Evolutionary conservation across 2,329 filamentous ascomycete genomes (phyloP), one percentile per base, ranked within the genome.

Genomic region (Stagonosporopsis cucurbitacearum): DNA sequence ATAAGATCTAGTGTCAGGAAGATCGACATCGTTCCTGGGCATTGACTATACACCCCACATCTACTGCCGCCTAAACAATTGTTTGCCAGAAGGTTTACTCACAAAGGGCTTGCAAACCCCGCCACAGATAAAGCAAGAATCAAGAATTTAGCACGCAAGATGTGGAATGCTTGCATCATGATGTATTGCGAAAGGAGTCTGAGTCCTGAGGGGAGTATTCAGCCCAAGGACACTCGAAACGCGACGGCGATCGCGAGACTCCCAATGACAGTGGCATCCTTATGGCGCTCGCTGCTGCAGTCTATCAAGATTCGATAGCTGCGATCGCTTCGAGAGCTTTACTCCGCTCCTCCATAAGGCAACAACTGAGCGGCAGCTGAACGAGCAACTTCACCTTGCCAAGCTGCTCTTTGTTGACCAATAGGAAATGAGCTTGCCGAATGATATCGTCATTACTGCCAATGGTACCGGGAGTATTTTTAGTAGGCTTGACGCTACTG

Each of bases 231-330:
- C 12, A n/a, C 32, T 43, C 3, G 28, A 50, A 37, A 35, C 37
- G 30, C 23, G 11, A 37, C 22, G 19, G 3, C 23, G 39, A 37
- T 50, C 32, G 39, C 17, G 30, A 37, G 30, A 12, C 5, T 11
- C 28, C 28, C n/a, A 43, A 20, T 43, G 30, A 17, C 30, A 36
- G 39, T 3, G 4, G n/a, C 6, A 23, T 25, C 17, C 17, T 22
- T 25, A 17, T 23, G 15, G 39, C 30, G 17, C 48, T 43, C 19
- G 19, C n/a, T 30, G 36, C 39, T 25, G 26, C 11, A 19, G 20
- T 41, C 6, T n/a, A 35, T 35, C 32, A 22, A 22, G 19, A 50
- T 36, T 50, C 39, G 22, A 50, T 43, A 43, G 32, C 40, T 41
- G 20, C 39, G 20, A 9, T 50, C 39, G 30, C 32, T 36, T 43